Evolutionary conservation across 2,329 filamentous ascomycete genomes (phyloP).

Genomic region (Colletotrichum tamarilloi): DNA sequence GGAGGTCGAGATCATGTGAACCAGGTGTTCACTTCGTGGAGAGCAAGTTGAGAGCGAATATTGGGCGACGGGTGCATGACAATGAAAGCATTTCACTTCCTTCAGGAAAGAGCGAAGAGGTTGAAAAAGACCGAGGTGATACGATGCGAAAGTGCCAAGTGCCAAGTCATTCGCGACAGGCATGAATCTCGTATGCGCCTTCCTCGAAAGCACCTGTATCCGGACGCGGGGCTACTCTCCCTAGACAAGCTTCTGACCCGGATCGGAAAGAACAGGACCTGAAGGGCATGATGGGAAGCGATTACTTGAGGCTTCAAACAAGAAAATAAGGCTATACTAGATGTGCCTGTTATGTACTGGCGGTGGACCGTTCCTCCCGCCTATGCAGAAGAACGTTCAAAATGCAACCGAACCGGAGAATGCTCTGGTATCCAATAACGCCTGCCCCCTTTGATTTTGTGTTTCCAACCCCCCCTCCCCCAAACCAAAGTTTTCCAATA

Average conservation of each 20-base stretch:
- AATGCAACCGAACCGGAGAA: conserved; percentile 2
- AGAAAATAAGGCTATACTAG: neutral
- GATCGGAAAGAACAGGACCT: neutral
- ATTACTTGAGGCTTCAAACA: neutral
- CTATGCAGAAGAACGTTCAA: neutral
- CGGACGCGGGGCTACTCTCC: neutral
- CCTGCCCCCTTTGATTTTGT: conserved; percentile 18
- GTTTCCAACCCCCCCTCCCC: neutral
- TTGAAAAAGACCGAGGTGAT: neutral
- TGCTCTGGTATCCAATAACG: conserved; percentile 35
- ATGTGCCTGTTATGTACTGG: neutral
- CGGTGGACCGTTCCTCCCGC: neutral
- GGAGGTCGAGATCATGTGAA: neutral
- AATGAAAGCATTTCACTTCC: too few species aligned
- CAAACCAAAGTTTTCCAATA: conserved; percentile 28
- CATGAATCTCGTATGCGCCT: neutral
- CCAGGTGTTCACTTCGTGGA: neutral
- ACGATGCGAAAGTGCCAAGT: neutral
- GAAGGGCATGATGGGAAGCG: neutral
- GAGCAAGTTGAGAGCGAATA: neutral
- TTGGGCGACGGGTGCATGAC: neutral
- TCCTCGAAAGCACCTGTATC: neutral
- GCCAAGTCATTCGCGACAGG: neutral
- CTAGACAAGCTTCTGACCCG: neutral
- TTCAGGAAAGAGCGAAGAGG: too few species aligned